phyloP scores from a whole-genome alignment of 495 filamentous ascomycete species.

The Viridothelium virens region DNA sequence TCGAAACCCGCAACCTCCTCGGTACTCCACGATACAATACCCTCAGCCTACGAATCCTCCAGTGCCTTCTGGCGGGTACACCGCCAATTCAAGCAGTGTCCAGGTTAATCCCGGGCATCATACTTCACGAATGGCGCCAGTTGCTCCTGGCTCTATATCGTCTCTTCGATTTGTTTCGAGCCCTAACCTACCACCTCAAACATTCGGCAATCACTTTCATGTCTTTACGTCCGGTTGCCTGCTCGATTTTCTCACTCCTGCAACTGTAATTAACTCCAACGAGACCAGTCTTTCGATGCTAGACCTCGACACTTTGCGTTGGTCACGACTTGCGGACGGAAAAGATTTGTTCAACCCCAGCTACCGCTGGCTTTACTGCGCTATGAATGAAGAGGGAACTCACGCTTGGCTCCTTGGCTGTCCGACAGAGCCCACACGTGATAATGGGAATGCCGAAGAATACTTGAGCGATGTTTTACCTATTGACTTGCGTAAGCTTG shows the following conservation, averaged over 20 bases:
- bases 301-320: slow-evolving; percentile 75
- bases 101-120: slow-evolving; percentile 48
- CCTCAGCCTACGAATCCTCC: slow-evolving; percentile 16
- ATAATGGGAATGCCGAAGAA: slow-evolving; percentile 58
- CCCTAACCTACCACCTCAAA: slow-evolving; percentile 75
- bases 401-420: slow-evolving; percentile 96
- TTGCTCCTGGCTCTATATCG: slow-evolving; percentile 82
- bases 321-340: slow-evolving; percentile 90
- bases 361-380: slow-evolving; percentile 96
- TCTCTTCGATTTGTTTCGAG: slow-evolving; percentile 83
- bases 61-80: slow-evolving; percentile 63
- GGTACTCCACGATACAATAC: slow-evolving; percentile 20
- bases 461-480: slow-evolving; percentile 89
- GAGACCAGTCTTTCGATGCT: slow-evolving; percentile 87
- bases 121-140: slow-evolving; percentile 55
- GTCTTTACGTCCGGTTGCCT: slow-evolving; percentile 87
- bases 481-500: slow-evolving; percentile 79
- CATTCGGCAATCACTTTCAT: slow-evolving; percentile 87
- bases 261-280: slow-evolving; percentile 68
- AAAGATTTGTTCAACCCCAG: slow-evolving; percentile 80
- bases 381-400: slow-evolving; percentile 82
- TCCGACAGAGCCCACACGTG: slow-evolving; percentile 58
- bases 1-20: slow-evolving; percentile 36
- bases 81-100: slow-evolving; percentile 80
- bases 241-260: slow-evolving; percentile 87